Conservation (phyloP, 345 rosid species). For the Syzygium oleosum region DNA sequence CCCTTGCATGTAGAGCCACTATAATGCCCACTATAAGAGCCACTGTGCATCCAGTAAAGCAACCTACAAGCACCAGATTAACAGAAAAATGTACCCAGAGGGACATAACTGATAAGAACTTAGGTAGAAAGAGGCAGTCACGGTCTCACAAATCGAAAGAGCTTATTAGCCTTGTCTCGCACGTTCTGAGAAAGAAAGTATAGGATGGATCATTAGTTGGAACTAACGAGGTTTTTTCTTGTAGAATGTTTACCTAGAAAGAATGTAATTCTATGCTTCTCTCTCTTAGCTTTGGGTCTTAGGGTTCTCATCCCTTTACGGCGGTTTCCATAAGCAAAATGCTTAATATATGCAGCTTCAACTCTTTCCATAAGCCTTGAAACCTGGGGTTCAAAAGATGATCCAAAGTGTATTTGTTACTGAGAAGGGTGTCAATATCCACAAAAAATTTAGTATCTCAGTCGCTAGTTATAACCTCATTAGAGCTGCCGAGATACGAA, state of each 20-base stretch:
- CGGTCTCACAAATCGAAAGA: not conserved
- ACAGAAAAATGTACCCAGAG: not conserved
- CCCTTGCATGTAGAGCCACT: constrained; percentile 36
- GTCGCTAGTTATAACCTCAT: constrained; percentile 46
- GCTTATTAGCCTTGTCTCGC: not conserved
- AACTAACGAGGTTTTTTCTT: not conserved
- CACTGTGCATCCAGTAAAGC: constrained; percentile 49
- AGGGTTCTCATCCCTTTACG: constrained; percentile 48
- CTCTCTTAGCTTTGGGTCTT: constrained; percentile 51
- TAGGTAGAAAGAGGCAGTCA: not conserved
- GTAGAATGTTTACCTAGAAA: constrained; percentile 33
- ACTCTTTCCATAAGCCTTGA: constrained; percentile 41
- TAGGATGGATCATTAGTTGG: not conserved
- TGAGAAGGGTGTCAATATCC: not conserved
- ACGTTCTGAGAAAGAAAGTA: not conserved
- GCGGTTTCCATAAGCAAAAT: constrained; percentile 53
- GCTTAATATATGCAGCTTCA: constrained; percentile 50
- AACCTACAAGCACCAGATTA: constrained; percentile 27
- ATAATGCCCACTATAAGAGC: constrained; percentile 47
- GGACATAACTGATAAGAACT: not conserved
- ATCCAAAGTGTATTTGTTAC: not conserved
- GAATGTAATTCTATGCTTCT: constrained; percentile 58
- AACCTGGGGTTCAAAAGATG: not conserved
- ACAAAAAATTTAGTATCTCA: not conserved
- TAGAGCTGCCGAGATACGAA: constrained; percentile 50